Evolutionary conservation across 768 basidiomycete species (phyloP), one percentile per base, ranked within the genome.

Genomic region (Trametes coccinea): DNA sequence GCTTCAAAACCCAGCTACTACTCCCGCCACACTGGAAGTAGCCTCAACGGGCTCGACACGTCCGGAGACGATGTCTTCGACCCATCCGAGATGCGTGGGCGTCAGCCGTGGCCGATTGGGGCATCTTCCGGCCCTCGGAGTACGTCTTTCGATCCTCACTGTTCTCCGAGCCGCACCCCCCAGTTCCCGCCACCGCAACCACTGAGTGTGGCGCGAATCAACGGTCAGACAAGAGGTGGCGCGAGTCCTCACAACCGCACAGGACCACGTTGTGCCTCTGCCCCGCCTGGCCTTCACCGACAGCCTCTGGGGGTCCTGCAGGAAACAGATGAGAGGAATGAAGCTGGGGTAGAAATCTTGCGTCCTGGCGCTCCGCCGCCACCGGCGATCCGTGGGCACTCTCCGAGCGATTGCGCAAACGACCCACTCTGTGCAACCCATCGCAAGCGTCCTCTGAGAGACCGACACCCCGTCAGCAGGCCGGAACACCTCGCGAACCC

Each of bases 351-450:
- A 29, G 37, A 29, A 14, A 17, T 31, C 16, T 14, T 13, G 16
- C 47, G 37, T 22, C 39, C 41, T 34, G 39, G 9, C 27, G 13
- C n/a, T 13, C n/a, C 17, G 33, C n/a, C 7, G 44, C 45, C 33
- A 33, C 17, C 30, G 44, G n/a, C 7, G 17, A n/a, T 31, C 34
- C 50, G 50, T 6, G 31, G 17, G 27, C 56, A 57, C 14, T 7
- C 11, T 0, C 47, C 22, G 5, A 40, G 46, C 37, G 49, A 59
- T 3, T 59, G 57, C 13, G 30, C 37, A 1, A 31, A 40, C n/a
- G 57, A 59, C 41, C 49, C 57, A n/a, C 41, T 59, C 13, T 59
- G 57, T n/a, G 49, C 49, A 3, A 33, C 43, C 0, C 57, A 59
- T 10, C 57, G 57, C n/a, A 43, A 44, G 41, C 57, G 57, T 6